Percentiles rank a stretch among this genome's conserved stretches.
Conservation (phyloP, 768 basidiomycete genomes). For the Leccinum incarnatum region DNA sequence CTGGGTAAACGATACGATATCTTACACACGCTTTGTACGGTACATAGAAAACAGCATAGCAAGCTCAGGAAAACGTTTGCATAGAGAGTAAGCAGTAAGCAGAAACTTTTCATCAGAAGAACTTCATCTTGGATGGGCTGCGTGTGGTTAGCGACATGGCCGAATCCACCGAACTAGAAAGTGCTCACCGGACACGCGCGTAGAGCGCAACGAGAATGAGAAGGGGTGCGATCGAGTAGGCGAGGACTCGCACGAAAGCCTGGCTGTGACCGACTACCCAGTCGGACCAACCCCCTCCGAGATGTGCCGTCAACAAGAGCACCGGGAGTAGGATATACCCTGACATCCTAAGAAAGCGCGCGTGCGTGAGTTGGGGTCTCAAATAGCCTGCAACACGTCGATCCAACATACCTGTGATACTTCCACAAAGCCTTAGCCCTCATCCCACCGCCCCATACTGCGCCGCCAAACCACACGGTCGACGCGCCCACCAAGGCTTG, state of each 20-base stretch:
- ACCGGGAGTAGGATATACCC: slow-evolving; percentile 69
- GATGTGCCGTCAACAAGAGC: slow-evolving; percentile 58
- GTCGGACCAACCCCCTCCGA: slow-evolving; percentile 68
- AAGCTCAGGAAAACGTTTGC: not conserved
- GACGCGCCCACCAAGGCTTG: slow-evolving; percentile 65
- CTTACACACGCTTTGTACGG: slow-evolving; percentile 2
- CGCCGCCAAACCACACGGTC: slow-evolving; percentile 76
- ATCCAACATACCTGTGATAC: slow-evolving; percentile 61
- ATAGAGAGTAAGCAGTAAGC: not conserved
- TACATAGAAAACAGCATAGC: not conserved
- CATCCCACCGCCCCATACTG: slow-evolving; percentile 64
- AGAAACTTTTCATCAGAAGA: slow-evolving; percentile 33
- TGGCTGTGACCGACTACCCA: slow-evolving; percentile 48
- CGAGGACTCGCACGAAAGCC: slow-evolving; percentile 42
- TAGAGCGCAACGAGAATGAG: slow-evolving; percentile 43
- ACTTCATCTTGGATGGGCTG: slow-evolving; percentile 66
- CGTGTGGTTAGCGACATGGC: not conserved
- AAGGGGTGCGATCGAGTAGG: slow-evolving; percentile 55
- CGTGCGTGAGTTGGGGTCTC: not conserved
- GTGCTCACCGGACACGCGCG: slow-evolving; percentile 50
- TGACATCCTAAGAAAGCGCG: slow-evolving; percentile 46
- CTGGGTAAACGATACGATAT: slow-evolving; percentile 8
- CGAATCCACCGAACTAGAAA: not conserved
- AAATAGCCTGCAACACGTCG: not conserved
- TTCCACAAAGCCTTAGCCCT: slow-evolving; percentile 80